phyloP scores from a whole-genome alignment of 2,329 filamentous ascomycete genomes.

The Aspergillus sp. region DNA sequence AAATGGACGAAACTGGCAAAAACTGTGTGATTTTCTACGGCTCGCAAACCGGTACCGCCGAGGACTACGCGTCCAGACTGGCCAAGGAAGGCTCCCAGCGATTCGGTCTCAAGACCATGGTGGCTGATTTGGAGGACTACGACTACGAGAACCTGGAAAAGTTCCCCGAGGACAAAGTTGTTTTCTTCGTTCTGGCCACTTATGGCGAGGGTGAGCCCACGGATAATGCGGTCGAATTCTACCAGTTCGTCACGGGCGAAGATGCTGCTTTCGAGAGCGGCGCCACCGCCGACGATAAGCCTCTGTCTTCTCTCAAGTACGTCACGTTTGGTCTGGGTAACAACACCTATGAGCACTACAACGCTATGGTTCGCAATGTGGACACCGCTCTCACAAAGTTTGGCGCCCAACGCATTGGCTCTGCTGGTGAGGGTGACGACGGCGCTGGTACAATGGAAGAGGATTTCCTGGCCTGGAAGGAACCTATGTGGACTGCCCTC shows the following conservation, averaged over 20 bases:
- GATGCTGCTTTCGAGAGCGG: constrained; percentile 78
- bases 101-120: constrained; percentile 97
- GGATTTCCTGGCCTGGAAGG: constrained; percentile 98
- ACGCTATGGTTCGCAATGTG: constrained; percentile 94
- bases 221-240: constrained; percentile 98
- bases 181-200: constrained; percentile 93
- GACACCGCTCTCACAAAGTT: constrained; percentile 77
- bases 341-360: constrained; percentile 99
- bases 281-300: constrained; percentile 60
- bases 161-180: constrained; percentile 85
- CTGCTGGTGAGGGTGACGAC: constrained; percentile 93
- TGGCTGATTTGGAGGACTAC: constrained; percentile 95
- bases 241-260: constrained; percentile 87
- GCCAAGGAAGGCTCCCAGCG: constrained; percentile 97
- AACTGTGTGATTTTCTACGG: constrained; percentile 99
- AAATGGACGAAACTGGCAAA: constrained; percentile 92
- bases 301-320: constrained; percentile 82
- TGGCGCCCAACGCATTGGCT: constrained; percentile 79
- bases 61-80: constrained; percentile 94
- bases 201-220: constrained; percentile 98
- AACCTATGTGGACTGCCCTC: constrained; percentile 94
- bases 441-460: constrained; percentile 99
- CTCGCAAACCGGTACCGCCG: constrained; percentile 95
- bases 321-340: constrained; percentile 96
- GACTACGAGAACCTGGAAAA: constrained; percentile 92